Base-by-base conservation (phyloP, 352 stramenopile genomes). In the Globisporangium ultimum region DNA sequence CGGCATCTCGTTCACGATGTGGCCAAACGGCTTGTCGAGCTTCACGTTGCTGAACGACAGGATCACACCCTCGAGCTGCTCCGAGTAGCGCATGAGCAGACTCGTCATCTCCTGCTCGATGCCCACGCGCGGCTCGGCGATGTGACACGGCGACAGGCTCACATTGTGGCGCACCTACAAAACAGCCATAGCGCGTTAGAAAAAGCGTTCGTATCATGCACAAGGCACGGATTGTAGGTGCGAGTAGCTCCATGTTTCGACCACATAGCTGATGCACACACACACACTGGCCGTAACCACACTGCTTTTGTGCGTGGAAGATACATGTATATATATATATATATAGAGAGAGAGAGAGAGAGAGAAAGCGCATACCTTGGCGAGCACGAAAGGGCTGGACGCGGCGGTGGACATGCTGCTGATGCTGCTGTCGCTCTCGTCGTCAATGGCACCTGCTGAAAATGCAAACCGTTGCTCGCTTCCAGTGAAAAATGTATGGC, bases 1-100 rank as follows among this genome's bases (percentile, higher is more conserved):
- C 17, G 84, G 84, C 76, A 87, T 87, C 60, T 94, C 84, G 67
- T 91, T 94, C 64, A 94, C 78, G 65, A 94, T 91, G 58, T 67
- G 60, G 42, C 82, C 84, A 40, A 78, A 60, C 7, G 78, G 77
- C 42, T 68, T 70, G 21, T 74, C 69, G 38, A 94, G 70, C 53
- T 79, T 58, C 42, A 92, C 71, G 54, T 87, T 75, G 63, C 76
- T 81, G 60, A 90, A 94, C 42, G 77, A 75, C 45, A 94, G 63
- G 38, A 94, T 68, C 14, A 94, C 84, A 47, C 84, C 84, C 50
- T 84, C 54, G 40, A 94, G 61, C 21, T 68, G 64, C 43, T 92
- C 80, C n/a, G 79, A 89, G 68, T 92, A 92, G 46, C 74, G 78
- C 84, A 93, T 93, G 5, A 93, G 70, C 71, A 86, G 70, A 41